Base-by-base conservation (phyloP, 2,329 filamentous ascomycete species). In the Neofusicoccum sp. region DNA sequence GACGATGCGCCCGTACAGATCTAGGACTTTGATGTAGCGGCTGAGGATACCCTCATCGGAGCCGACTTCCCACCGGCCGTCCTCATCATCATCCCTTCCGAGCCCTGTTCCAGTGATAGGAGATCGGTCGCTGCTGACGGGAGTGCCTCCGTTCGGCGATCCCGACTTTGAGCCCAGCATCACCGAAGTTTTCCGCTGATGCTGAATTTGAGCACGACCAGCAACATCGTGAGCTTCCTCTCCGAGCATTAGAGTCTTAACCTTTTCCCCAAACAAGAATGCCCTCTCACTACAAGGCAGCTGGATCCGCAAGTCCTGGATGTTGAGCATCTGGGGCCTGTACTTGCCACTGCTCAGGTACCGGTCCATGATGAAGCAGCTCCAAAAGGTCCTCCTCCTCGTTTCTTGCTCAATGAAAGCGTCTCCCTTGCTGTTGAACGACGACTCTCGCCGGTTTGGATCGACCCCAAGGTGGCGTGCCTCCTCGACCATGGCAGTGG, bases 301-400 rank as follows among this genome's bases (percentile, higher is more conserved):
- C 68, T 88, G 87, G 20, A 89, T 85, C 34, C 81, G 79, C 6
- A 90, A 72, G 61, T 88, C 84, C 3, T 84, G 78, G 1, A 83
- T 75, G 38, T 80, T 79, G 44, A 90, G 80, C 68, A 84, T 86
- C 12, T 82, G 80, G 1, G 84, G 80, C 24, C 87, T 79, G 57
- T 85, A 81, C 63, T 84, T 84, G 20, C 87, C 87, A 65, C 84
- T 86, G 36, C 86, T 84, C 26, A 90, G 75, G 71, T 90, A 84
- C 3, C 87, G 83, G 69, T 91, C 89, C 65, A 91, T 78, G 56
- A 90, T 86, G 62, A 89, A 86, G 67, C 88, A 90, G 66, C 88
- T 89, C 78, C 88, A 91, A 78, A 90, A 89, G 0, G 88, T 90
- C 6, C 89, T 82, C 28, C 89, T 80, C 62, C 82, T 79, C 11